phyloP scores from a whole-genome alignment of 176 grass and related monocot genomes.

The Cenchrus purpureus region DNA sequence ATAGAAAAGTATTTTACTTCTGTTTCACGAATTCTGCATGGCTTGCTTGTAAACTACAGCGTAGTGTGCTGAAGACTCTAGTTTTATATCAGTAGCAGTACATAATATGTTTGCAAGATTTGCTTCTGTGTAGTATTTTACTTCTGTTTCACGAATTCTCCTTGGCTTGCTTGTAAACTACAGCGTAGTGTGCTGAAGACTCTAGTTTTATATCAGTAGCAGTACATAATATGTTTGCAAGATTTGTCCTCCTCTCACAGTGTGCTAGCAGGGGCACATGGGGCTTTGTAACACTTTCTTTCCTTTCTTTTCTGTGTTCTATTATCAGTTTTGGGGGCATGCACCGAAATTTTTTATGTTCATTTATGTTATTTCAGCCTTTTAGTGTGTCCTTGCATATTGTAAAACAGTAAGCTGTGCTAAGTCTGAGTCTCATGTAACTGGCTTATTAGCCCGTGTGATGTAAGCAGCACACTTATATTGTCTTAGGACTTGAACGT shows the following conservation, averaged over 20 bases:
- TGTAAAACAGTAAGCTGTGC: neutral
- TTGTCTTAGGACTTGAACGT: neutral
- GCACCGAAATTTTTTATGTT: neutral
- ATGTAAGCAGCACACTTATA: too few species aligned
- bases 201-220: neutral
- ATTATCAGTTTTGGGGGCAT: neutral
- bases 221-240: slow-evolving; percentile 19
- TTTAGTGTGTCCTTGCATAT: neutral
- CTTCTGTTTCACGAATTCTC: neutral
- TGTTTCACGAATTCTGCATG: slow-evolving; percentile 14
- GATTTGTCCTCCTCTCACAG: neutral
- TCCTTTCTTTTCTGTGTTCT: neutral
- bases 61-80: neutral
- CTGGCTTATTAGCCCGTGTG: too few species aligned
- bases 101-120: slow-evolving; percentile 17
- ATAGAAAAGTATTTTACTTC: too few species aligned
- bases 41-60: slow-evolving; percentile 16
- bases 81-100: neutral
- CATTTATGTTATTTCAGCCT: neutral
- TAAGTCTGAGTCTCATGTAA: too few species aligned
- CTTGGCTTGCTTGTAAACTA: slow-evolving; percentile 27
- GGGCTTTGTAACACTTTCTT: neutral
- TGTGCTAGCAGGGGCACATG: neutral
- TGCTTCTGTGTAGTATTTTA: neutral
- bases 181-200: neutral